Percentiles rank a stretch among this genome's conserved stretches.
Evolutionary conservation across 2,329 filamentous ascomycete species (phyloP).

Genomic region (Venturia oleaginea): DNA sequence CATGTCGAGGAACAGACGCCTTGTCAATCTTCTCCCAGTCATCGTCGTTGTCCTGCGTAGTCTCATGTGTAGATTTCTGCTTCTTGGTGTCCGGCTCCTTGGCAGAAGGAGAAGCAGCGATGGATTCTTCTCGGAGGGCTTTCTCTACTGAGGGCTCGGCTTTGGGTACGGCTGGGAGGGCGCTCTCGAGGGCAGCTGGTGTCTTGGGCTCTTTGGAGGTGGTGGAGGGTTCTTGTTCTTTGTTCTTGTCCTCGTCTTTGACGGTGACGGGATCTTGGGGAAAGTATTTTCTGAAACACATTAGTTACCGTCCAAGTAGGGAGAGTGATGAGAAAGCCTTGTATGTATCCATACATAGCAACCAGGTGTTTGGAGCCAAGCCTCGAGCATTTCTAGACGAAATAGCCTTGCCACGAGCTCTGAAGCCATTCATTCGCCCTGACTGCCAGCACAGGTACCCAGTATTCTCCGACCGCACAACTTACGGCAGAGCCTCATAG

Average conservation of each 20-base stretch:
- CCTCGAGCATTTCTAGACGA: not conserved
- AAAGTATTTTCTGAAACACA: constrained; percentile 2
- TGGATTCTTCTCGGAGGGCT: constrained; percentile 31
- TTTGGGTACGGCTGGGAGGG: constrained; percentile 11
- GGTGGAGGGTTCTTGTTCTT: not conserved
- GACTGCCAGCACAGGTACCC: not conserved
- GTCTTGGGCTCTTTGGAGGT: not conserved
- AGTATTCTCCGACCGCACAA: constrained; percentile 18
- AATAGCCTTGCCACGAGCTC: constrained; percentile 12
- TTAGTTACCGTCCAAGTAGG: constrained; percentile 18
- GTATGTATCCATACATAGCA: not conserved
- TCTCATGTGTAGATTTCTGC: constrained; percentile 30
- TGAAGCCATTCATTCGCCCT: not conserved
- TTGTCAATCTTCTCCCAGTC: constrained; percentile 33
- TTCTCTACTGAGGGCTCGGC: constrained; percentile 2
- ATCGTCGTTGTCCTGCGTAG: constrained; percentile 26
- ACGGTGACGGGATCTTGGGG: not conserved
- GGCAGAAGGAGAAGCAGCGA: constrained; percentile 22
- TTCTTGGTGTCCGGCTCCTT: constrained; percentile 39
- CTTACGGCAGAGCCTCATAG: constrained; percentile 62
- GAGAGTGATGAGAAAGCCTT: not conserved
- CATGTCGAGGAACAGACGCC: constrained; percentile 13
- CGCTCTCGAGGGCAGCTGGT: not conserved
- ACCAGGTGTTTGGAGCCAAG: not conserved
- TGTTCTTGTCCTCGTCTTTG: not conserved